Conservation (phyloP, 352 stramenopile genomes). For the Pythium guiyangense region DNA sequence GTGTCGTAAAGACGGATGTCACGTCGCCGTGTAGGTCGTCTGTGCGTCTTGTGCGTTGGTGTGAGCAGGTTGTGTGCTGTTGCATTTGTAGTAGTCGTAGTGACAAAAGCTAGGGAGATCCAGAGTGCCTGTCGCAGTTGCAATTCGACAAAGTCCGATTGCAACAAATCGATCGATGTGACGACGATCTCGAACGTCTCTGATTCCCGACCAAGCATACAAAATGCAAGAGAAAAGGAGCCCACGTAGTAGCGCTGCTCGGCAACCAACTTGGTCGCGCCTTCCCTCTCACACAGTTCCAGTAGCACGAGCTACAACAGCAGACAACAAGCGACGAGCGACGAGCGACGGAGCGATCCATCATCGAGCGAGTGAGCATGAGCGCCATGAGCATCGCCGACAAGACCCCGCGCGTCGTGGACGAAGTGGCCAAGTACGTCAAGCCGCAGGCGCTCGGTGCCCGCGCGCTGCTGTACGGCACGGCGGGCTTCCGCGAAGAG, state of each 20-base stretch:
- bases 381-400: slow-evolving; percentile 59
- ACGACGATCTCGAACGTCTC: slow-evolving; percentile 8
- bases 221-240: neutral
- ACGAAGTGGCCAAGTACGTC: slow-evolving; percentile 71
- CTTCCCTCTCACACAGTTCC: neutral
- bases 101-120: neutral
- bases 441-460: slow-evolving; percentile 34
- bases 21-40: too few species aligned
- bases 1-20: too few species aligned
- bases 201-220: neutral
- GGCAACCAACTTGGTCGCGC: slow-evolving; percentile 5
- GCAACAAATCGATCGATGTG: slow-evolving; percentile 3
- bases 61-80: too few species aligned
- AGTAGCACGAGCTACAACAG: neutral
- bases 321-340: neutral
- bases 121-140: slow-evolving; percentile 7
- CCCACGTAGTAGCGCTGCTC: neutral
- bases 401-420: slow-evolving; percentile 75
- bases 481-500: slow-evolving; percentile 94
- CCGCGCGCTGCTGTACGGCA: slow-evolving; percentile 87
- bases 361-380: slow-evolving; percentile 11
- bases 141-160: slow-evolving; percentile 1
- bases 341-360: neutral
- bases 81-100: too few species aligned
- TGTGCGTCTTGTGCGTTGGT: too few species aligned